Percentiles rank a stretch among this genome's conserved stretches.
Evolutionary conservation across 768 basidiomycete species (phyloP).

Genomic region (Lanmaoa pseudosensibilis): DNA sequence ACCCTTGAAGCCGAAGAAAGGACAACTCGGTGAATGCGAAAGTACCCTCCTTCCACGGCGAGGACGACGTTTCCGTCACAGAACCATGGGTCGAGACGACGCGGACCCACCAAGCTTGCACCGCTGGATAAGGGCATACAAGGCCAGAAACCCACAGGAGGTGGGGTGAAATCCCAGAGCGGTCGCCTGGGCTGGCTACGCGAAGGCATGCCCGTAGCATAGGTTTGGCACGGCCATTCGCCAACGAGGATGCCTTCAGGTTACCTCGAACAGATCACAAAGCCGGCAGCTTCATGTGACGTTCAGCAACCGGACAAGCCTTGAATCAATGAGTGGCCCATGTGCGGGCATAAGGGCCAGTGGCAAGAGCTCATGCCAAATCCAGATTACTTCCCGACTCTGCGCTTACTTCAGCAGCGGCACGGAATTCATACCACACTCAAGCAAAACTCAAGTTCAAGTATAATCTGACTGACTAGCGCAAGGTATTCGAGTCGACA

Average conservation of each 20-base stretch:
- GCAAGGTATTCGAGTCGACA: background rate
- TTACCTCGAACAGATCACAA: constrained; percentile 18
- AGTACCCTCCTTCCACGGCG: constrained; percentile 20
- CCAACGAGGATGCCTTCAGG: constrained; percentile 30
- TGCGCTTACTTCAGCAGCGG: background rate
- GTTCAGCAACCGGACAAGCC: background rate
- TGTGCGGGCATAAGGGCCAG: too few relatives aligned
- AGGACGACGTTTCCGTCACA: constrained; percentile 26
- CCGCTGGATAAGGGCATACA: constrained; percentile 22
- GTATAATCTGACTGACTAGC: too few relatives aligned
- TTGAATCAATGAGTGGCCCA: background rate
- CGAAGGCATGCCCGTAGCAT: constrained; percentile 21
- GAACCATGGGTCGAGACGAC: constrained; percentile 27
- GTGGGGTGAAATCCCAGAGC: constrained; percentile 17
- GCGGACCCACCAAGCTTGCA: constrained; percentile 11
- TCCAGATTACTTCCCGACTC: background rate
- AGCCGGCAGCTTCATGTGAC: constrained; percentile 12
- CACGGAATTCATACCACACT: background rate
- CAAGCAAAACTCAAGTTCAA: too few relatives aligned
- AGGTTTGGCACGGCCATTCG: constrained; percentile 28
- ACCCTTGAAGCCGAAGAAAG: constrained; percentile 25
- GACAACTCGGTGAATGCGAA: constrained; percentile 22
- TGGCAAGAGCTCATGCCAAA: background rate
- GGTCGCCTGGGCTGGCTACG: constrained; percentile 12
- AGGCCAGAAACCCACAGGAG: constrained; percentile 14